These are phyloP conservation scores for Lactifluus hygrophoroides DNA, from an alignment of 768 basidiomycete genomes.

Conservation along the genomic window DNA sequence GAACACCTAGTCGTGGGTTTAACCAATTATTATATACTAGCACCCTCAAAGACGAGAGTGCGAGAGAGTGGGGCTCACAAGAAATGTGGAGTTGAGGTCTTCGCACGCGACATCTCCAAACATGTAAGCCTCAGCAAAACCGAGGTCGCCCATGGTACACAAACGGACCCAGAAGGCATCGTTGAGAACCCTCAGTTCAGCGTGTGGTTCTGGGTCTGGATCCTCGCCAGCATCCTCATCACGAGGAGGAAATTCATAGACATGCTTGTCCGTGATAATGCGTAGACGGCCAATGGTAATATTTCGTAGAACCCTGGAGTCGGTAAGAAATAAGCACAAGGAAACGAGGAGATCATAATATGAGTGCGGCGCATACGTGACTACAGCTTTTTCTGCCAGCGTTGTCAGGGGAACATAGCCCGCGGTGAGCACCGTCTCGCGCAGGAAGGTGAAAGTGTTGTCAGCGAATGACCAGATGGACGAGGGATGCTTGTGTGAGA, in stretches of 20 bases:
- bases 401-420: constrained; percentile 5
- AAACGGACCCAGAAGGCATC: constrained; percentile 20
- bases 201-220: neutral
- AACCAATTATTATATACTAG: no score
- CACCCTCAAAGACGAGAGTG: no score
- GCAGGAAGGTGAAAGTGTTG: neutral
- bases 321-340: neutral
- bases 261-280: neutral
- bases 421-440: neutral
- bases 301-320: neutral
- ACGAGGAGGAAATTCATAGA: neutral
- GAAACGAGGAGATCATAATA: neutral
- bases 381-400: constrained; percentile 4
- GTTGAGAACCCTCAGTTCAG: constrained; percentile 10
- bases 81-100: constrained; percentile 12
- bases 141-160: constrained; percentile 15
- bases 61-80: neutral
- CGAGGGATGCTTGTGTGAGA: constrained; percentile 3
- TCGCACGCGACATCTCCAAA: constrained; percentile 19
- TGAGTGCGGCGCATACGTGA: neutral
- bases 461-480: constrained; percentile 9
- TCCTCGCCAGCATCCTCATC: neutral
- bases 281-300: neutral
- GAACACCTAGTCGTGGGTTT: neutral
- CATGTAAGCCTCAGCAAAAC: constrained; percentile 24